A percentile compares a stretch with the other conserved stretches of the same genome.
Conservation (phyloP, 495 filamentous ascomycete species). For the Neurospora sp. region DNA sequence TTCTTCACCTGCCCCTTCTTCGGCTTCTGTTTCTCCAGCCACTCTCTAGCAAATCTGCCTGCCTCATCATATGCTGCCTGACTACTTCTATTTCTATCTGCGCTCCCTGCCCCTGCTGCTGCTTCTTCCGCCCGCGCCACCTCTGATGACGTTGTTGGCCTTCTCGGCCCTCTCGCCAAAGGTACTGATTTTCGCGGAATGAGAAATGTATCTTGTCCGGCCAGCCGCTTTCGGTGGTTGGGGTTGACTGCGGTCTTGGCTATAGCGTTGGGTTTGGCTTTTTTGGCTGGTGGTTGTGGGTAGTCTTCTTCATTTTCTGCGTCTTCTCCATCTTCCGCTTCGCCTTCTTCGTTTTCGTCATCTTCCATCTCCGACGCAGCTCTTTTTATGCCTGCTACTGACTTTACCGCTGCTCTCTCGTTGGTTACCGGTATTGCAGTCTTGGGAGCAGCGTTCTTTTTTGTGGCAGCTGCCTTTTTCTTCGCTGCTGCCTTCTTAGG, state of each 20-base stretch:
- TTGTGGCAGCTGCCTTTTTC: too few relatives aligned
- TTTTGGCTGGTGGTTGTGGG: not conserved
- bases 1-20: not conserved
- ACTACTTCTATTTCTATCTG: not conserved
- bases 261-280: not conserved
- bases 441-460: not conserved
- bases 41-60: not conserved
- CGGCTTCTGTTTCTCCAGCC: not conserved
- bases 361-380: not conserved
- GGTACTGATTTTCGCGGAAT: not conserved
- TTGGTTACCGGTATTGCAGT: not conserved
- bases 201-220: not conserved
- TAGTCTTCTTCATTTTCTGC: not conserved
- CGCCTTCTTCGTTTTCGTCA: not conserved
- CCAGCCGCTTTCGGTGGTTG: not conserved
- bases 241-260: not conserved
- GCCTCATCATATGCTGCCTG: not conserved
- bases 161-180: not conserved
- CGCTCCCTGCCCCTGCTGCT: not conserved
- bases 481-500: not conserved
- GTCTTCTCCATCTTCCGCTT: not conserved
- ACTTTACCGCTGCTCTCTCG: not conserved
- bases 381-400: not conserved
- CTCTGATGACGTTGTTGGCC: not conserved
- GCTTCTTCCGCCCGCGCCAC: not conserved